A percentile compares a stretch with the other conserved stretches of the same genome.
Evolutionary conservation across 495 filamentous ascomycete genomes (phyloP).

Genomic region (Aspergillus incahuasiensis): DNA sequence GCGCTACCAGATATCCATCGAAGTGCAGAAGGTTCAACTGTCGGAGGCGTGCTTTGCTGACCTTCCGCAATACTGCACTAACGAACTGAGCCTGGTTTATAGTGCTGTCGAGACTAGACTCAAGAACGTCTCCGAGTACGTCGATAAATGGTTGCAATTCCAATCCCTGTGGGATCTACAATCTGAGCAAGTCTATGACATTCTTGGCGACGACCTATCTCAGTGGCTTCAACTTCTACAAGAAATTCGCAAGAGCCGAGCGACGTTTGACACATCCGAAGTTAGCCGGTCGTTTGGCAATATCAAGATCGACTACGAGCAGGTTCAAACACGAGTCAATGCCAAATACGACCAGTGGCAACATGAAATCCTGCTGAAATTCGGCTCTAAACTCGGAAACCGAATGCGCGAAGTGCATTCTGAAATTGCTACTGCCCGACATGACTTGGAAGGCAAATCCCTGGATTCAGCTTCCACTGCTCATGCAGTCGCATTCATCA

Average conservation of each 20-base stretch:
- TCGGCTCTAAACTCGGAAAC: slow-evolving; percentile 81
- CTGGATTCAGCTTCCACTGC: slow-evolving; percentile 90
- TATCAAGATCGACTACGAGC: slow-evolving; percentile 92
- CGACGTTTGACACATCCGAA: slow-evolving; percentile 94
- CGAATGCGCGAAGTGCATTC: slow-evolving; percentile 84
- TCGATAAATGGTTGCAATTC: slow-evolving; percentile 97
- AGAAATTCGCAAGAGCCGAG: slow-evolving; percentile 87
- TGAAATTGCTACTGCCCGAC: slow-evolving; percentile 80
- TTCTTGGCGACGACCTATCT: slow-evolving; percentile 83
- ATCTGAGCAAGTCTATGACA: slow-evolving; percentile 87
- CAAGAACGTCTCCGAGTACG: slow-evolving; percentile 69
- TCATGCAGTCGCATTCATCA: slow-evolving; percentile 97
- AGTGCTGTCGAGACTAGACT: slow-evolving; percentile 73
- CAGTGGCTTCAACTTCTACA: slow-evolving; percentile 92
- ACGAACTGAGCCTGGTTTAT: slow-evolving; percentile 74
- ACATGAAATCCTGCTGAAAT: slow-evolving; percentile 89
- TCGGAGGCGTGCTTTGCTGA: slow-evolving; percentile 75
- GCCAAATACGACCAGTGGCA: slow-evolving; percentile 99
- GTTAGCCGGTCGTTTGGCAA: slow-evolving; percentile 87
- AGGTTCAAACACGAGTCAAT: slow-evolving; percentile 96
- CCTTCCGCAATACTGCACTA: slow-evolving; percentile 75
- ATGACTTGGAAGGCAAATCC: slow-evolving; percentile 83
- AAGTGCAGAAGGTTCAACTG: slow-evolving; percentile 53
- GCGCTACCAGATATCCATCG: slow-evolving; percentile 82
- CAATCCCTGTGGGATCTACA: slow-evolving; percentile 98